Evolutionary conservation across 2,329 filamentous ascomycete genomes (phyloP).

Genomic region (Akanthomyces uredinophilus): DNA sequence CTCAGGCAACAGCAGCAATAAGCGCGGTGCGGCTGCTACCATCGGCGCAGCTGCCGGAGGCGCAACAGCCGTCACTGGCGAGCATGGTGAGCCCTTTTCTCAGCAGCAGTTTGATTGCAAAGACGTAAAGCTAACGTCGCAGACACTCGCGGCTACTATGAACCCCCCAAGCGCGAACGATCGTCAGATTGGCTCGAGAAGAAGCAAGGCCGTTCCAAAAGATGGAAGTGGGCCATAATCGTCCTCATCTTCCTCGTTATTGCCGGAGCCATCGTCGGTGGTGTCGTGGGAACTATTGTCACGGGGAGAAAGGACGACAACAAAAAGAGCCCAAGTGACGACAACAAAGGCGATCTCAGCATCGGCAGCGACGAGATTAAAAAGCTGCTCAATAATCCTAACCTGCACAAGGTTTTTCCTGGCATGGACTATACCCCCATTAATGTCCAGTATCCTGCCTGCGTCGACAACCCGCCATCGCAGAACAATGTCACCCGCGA

Average conservation of each 20-base stretch:
- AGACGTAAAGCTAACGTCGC: neutral
- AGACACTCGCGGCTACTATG: constrained; percentile 27
- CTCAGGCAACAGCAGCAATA: constrained; percentile 57
- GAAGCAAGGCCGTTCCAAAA: constrained; percentile 57
- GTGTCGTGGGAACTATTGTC: constrained; percentile 67
- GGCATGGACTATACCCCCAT: constrained; percentile 94
- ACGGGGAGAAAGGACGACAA: constrained; percentile 42
- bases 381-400: constrained; percentile 68
- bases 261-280: constrained; percentile 66
- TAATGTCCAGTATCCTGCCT: constrained; percentile 85
- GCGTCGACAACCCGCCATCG: constrained; percentile 68
- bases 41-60: constrained; percentile 38
- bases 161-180: constrained; percentile 52
- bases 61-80: constrained; percentile 37
- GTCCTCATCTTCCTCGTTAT: constrained; percentile 59
- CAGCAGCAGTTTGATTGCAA: neutral
- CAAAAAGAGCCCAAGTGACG: constrained; percentile 19
- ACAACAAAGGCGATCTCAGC: constrained; percentile 52
- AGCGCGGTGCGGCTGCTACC: constrained; percentile 27
- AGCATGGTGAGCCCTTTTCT: neutral
- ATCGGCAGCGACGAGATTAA: constrained; percentile 76
- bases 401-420: constrained; percentile 89
- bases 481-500: constrained; percentile 95
- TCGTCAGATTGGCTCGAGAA: constrained; percentile 56
- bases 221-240: constrained; percentile 65